Evolutionary conservation across 768 basidiomycete genomes (phyloP).

Genomic region (Sporobolomyces roseus): DNA sequence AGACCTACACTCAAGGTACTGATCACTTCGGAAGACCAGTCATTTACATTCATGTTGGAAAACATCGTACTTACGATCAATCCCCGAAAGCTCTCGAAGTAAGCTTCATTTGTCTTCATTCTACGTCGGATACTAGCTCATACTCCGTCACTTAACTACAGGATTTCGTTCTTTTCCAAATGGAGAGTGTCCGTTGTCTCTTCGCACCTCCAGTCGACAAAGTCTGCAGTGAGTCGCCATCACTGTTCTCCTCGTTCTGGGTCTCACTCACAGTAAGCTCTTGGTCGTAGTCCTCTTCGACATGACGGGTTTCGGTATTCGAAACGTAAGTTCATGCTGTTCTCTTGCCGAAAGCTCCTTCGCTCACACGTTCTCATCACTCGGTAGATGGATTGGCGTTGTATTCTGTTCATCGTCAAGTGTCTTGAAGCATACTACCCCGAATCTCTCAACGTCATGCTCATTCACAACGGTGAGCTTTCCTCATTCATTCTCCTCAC

Average conservation of each 20-base stretch:
- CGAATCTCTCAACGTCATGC: constrained; percentile 38
- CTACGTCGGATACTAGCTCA: background rate
- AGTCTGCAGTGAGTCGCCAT: constrained; percentile 25
- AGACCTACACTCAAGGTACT: constrained; percentile 41
- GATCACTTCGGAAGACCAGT: constrained; percentile 41
- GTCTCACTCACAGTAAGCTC: background rate
- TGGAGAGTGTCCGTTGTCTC: constrained; percentile 38
- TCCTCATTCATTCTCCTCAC: background rate
- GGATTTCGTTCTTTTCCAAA: constrained; percentile 41
- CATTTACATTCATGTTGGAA: constrained; percentile 37
- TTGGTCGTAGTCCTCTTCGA: constrained; percentile 33
- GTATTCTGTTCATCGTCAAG: constrained; percentile 39
- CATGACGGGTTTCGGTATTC: constrained; percentile 42
- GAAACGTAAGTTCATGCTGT: constrained; percentile 29
- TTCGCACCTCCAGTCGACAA: constrained; percentile 33
- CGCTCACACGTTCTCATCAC: background rate
- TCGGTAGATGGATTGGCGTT: constrained; percentile 23
- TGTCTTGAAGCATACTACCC: constrained; percentile 42
- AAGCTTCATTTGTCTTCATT: background rate
- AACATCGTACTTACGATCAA: constrained; percentile 34
- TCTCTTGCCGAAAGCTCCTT: background rate
- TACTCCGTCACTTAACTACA: background rate
- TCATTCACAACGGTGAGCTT: constrained; percentile 36
- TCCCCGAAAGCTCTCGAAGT: constrained; percentile 33
- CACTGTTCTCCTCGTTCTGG: background rate